Conservation (phyloP, 2,329 filamentous ascomycete genomes). For the Aspergillus latus region DNA sequence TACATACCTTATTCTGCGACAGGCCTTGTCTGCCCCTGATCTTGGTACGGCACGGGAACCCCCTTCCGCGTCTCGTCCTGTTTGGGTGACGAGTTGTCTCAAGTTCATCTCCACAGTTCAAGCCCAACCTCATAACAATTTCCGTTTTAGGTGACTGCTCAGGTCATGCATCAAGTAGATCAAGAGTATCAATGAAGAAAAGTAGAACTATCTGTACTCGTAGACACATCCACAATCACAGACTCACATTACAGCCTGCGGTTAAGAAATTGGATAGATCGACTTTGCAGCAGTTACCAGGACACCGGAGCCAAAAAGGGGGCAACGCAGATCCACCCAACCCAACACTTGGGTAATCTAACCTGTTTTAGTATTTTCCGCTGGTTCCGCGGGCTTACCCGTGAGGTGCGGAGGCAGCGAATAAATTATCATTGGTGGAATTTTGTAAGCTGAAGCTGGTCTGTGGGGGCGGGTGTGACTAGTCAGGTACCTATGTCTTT, state of each 20-base stretch:
- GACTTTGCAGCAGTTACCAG: background rate
- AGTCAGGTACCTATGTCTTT: background rate
- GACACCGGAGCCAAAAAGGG: background rate
- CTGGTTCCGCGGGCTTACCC: slow-evolving; percentile 17
- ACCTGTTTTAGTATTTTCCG: background rate
- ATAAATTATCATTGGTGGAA: background rate
- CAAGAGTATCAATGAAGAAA: background rate
- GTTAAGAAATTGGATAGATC: slow-evolving; percentile 7
- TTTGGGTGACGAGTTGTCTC: background rate
- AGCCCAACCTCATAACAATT: background rate
- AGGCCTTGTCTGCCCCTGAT: background rate
- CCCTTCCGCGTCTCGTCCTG: background rate
- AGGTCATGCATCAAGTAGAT: background rate
- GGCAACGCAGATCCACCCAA: background rate
- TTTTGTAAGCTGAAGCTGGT: background rate
- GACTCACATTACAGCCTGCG: background rate
- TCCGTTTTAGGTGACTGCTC: background rate
- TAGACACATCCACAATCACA: background rate
- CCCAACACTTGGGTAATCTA: background rate
- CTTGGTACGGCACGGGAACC: background rate
- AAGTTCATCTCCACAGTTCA: background rate
- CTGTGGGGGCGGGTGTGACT: background rate
- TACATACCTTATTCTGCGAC: background rate
- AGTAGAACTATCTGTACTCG: background rate
- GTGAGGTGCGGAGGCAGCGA: background rate